A percentile compares a stretch with the other conserved stretches of the same genome.
phyloP scores from a whole-genome alignment of 352 stramenopile genomes.

The Phytophthora meadii region DNA sequence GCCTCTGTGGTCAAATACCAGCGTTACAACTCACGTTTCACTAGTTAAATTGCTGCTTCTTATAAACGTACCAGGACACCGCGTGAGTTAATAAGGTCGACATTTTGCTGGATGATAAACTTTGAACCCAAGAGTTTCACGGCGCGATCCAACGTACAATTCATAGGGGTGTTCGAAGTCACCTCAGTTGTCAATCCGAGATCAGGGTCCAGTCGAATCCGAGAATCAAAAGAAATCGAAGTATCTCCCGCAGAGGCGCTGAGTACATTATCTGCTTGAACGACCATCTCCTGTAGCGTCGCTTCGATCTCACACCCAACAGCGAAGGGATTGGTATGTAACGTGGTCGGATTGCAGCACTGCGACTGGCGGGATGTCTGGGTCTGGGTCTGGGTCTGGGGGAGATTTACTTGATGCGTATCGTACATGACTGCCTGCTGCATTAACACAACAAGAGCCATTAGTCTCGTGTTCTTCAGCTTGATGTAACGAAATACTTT shows the following conservation, averaged over 20 bases:
- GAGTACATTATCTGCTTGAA: background rate
- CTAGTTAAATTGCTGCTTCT: too few relatives aligned
- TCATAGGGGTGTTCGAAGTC: conserved; percentile 13
- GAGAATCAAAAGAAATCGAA: conserved; percentile 14
- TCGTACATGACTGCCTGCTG: conserved; percentile 8
- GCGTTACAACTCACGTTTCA: too few relatives aligned
- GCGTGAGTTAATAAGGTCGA: background rate
- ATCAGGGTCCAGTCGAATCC: conserved; percentile 8
- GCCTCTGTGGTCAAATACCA: background rate
- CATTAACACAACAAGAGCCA: background rate
- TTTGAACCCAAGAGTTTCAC: conserved; percentile 13
- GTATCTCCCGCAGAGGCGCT: background rate
- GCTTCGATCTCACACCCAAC: conserved; percentile 17
- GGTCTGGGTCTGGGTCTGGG: background rate
- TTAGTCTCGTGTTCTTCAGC: background rate
- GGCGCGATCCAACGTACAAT: conserved; percentile 12
- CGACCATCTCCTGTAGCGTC: conserved; percentile 13
- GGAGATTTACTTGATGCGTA: background rate
- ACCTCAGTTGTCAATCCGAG: conserved; percentile 10
- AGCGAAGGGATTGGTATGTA: conserved; percentile 16
- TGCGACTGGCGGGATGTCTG: conserved; percentile 3
- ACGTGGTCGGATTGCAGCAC: conserved; percentile 22
- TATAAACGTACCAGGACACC: conserved; percentile 3
- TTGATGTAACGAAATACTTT: background rate
- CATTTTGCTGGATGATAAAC: background rate